These are phyloP conservation scores for Elongisporangium undulatum DNA, from an alignment of 352 stramenopile species.

Conservation along the genomic window DNA sequence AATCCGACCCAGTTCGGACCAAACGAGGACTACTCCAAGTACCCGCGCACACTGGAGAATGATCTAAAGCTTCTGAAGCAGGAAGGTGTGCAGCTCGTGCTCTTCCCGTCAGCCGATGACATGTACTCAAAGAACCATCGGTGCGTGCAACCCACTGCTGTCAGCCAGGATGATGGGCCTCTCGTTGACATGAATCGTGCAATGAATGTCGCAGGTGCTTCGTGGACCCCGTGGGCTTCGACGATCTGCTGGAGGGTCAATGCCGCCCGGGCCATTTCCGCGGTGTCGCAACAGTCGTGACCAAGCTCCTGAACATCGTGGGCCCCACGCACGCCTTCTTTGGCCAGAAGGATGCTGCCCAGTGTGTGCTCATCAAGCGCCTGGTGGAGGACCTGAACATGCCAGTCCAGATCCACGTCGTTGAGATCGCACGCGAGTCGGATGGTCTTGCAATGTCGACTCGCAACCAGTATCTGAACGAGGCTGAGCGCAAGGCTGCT, in stretches of 20 bases:
- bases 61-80: conserved; percentile 87
- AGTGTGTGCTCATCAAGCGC: conserved; percentile 94
- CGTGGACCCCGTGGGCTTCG: conserved; percentile 93
- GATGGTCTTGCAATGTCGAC: conserved; percentile 98
- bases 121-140: conserved; percentile 88
- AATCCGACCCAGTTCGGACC: conserved; percentile 99
- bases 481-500: conserved; percentile 85
- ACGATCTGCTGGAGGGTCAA: conserved; percentile 90
- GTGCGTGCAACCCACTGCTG: conserved; percentile 3
- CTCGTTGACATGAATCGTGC: neutral
- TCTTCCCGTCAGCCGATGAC: conserved; percentile 70
- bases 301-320: conserved; percentile 99
- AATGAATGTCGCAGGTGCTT: conserved; percentile 63
- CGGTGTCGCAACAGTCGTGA: conserved; percentile 98
- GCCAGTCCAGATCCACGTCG: conserved; percentile 88
- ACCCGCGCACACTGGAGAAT: conserved; percentile 94
- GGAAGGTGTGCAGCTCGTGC: conserved; percentile 90
- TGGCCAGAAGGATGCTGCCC: conserved; percentile 98
- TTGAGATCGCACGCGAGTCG: conserved; percentile 90
- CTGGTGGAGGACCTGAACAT: conserved; percentile 98
- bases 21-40: conserved; percentile 98
- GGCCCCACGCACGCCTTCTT: conserved; percentile 97
- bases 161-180: neutral
- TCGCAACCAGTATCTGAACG: conserved; percentile 97
- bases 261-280: conserved; percentile 96